phyloP scores from a whole-genome alignment of 202 grass and related monocot species.

The Brachypodium distachyon region DNA sequence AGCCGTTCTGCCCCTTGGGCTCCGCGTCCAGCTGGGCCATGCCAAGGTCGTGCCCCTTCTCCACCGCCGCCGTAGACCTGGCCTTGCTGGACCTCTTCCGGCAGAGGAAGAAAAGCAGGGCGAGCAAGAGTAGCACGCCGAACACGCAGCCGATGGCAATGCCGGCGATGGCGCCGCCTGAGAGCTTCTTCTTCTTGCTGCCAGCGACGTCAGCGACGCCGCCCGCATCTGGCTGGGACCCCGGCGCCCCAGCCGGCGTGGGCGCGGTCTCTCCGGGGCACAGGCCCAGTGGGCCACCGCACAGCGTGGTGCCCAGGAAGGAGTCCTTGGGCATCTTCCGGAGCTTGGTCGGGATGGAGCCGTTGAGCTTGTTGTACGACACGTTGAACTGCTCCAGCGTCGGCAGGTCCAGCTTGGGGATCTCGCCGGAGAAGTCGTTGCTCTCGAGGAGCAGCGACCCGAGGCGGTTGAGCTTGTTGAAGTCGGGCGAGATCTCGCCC shows the following conservation, averaged over 20 bases:
- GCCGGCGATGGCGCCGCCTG: slow-evolving; percentile 87
- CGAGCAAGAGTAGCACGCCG: slow-evolving; percentile 47
- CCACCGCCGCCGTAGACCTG: slow-evolving; percentile 18
- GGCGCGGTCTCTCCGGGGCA: slow-evolving; percentile 57
- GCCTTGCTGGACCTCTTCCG: slow-evolving; percentile 31
- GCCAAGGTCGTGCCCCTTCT: slow-evolving; percentile 36
- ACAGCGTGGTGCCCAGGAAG: slow-evolving; percentile 53
- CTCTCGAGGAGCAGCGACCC: slow-evolving; percentile 59
- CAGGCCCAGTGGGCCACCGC: slow-evolving; percentile 53
- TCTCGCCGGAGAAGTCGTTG: slow-evolving; percentile 66
- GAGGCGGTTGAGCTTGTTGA: slow-evolving; percentile 71
- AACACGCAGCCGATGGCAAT: slow-evolving; percentile 71
- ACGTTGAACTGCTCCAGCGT: slow-evolving; percentile 84
- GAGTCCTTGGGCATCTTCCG: slow-evolving; percentile 59
- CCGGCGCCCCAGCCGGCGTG: slow-evolving; percentile 41
- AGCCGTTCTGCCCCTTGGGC: slow-evolving; percentile 42
- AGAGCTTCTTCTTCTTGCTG: slow-evolving; percentile 74
- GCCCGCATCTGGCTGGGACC: background rate
- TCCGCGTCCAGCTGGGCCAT: slow-evolving; percentile 31
- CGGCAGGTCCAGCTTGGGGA: slow-evolving; percentile 60
- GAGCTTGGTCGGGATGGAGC: slow-evolving; percentile 73
- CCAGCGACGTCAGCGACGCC: slow-evolving; percentile 9
- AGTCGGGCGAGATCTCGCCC: slow-evolving; percentile 52
- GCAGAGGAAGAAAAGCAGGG: slow-evolving; percentile 59
- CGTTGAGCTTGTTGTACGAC: slow-evolving; percentile 76